Base-by-base conservation (phyloP, 1,284 basidiomycete genomes). In the Trichosporon inkin region DNA sequence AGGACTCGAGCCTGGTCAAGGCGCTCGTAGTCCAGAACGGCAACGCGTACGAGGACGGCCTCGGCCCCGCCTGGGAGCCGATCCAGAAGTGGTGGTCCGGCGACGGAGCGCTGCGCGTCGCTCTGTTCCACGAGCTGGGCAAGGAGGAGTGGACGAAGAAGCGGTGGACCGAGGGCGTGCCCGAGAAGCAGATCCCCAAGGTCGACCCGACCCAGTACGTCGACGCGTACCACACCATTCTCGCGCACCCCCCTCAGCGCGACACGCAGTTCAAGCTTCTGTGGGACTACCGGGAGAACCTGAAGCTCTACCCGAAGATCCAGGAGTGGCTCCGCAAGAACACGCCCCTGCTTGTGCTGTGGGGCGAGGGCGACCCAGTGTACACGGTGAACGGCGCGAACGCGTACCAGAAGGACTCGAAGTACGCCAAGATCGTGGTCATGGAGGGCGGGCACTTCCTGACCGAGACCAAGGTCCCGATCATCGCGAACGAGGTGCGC, bases 21-120 rank as follows among this genome's bases (percentile, higher is more conserved):
- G 82, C 77, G 3, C 76, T 83, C 64, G 75, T 83, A 57, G 66
- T 76, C 0, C 82, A 84, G 69, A 83, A 82, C 62, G 82, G 82
- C 6, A 83, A 83, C 65, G 80, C 81, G 0, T 83, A 81, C 62
- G 72, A 71, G 4, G 81, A 80, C 34, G 82, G 82, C 0, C 66
- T 83, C 1, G 80, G 80, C 0, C 37, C 55, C 14, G 66, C 58
- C 0, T 80, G 80, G 62, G 75, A 71, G 6, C 66, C 69, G 16
- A 60, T 82, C 36, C 54, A 71, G 36, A 57, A 61, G n/a, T 80
- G 75, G 55, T 82, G 81, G 82, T 71, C 61, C 13, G 41, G 24
- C 22, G 24, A 47, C n/a, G n/a, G 40, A 34, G 65, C 64, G 14
- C 11, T n/a, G 6, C 44, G 44, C 44, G 44, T 28, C 44, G 14